phyloP scores from a whole-genome alignment of 2,329 filamentous ascomycete species.

The Rasamsonia emersonii region DNA sequence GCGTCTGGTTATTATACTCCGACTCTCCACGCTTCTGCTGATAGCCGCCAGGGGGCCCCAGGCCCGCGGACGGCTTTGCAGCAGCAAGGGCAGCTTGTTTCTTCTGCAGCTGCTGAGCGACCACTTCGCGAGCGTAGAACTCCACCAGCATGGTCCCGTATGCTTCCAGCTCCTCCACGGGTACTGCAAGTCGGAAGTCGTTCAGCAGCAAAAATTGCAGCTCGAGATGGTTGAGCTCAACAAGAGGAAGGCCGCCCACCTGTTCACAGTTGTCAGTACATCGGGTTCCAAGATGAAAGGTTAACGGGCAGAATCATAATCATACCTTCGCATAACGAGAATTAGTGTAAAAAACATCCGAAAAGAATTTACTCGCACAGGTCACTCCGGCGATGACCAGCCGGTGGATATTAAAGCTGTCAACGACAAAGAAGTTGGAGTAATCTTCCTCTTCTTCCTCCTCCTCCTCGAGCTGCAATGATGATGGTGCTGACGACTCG shows the following conservation, averaged over 20 bases:
- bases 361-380: constrained; percentile 99
- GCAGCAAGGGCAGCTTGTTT: constrained; percentile 11
- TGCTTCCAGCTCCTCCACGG: constrained; percentile 89
- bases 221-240: constrained; percentile 91
- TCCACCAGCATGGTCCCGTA: constrained; percentile 98
- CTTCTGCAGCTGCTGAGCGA: constrained; percentile 43
- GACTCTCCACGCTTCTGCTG: constrained; percentile 2
- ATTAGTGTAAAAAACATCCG: constrained; percentile 97
- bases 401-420: constrained; percentile 98
- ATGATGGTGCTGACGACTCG: constrained; percentile 24
- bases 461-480: constrained; percentile 28
- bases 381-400: constrained; percentile 95
- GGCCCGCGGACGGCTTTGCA: constrained; percentile 8
- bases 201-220: constrained; percentile 92
- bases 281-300: too few species aligned
- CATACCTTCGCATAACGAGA: constrained; percentile 96
- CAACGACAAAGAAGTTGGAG: constrained; percentile 80
- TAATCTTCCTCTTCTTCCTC: constrained; percentile 45
- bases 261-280: constrained; percentile 31
- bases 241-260: constrained; percentile 87
- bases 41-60: background rate
- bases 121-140: constrained; percentile 88
- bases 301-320: constrained; percentile 10
- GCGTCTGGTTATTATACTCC: constrained; percentile 24
- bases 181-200: constrained; percentile 87